phyloP scores from a whole-genome alignment of 495 filamentous ascomycete genomes.

The Aspergillus indologenus region DNA sequence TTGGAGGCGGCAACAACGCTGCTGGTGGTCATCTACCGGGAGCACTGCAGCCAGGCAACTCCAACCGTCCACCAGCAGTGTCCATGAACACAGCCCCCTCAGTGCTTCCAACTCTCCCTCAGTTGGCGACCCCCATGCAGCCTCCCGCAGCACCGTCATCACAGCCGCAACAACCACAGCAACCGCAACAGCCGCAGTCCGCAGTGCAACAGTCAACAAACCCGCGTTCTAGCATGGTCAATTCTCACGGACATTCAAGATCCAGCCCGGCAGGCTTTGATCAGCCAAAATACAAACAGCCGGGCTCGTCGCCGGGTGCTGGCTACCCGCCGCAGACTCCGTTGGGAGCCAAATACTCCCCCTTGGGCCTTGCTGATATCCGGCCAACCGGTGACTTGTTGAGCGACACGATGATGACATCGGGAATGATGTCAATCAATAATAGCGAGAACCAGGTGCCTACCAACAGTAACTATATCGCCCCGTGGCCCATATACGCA shows the following conservation, averaged over 20 bases:
- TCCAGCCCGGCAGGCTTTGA: slow-evolving; percentile 81
- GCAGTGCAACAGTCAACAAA: slow-evolving; percentile 43
- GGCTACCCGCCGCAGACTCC: slow-evolving; percentile 67
- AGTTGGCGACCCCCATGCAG: slow-evolving; percentile 56
- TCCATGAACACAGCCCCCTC: slow-evolving; percentile 70
- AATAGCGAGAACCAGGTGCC: slow-evolving; percentile 51
- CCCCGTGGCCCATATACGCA: slow-evolving; percentile 92
- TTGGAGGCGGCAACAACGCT: slow-evolving; percentile 34
- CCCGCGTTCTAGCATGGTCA: slow-evolving; percentile 63
- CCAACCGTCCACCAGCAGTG: slow-evolving; percentile 60
- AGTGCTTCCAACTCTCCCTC: slow-evolving; percentile 66
- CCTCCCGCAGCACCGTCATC: slow-evolving; percentile 3
- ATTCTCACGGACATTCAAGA: slow-evolving; percentile 69
- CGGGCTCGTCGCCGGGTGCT: slow-evolving; percentile 61
- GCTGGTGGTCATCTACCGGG: slow-evolving; percentile 57
- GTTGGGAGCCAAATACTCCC: slow-evolving; percentile 75
- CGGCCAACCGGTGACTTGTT: slow-evolving; percentile 72
- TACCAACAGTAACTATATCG: slow-evolving; percentile 83
- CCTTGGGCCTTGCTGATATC: slow-evolving; percentile 87
- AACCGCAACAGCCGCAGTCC: slow-evolving; percentile 39
- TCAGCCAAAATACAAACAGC: slow-evolving; percentile 68
- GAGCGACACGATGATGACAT: slow-evolving; percentile 56
- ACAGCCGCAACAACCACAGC: slow-evolving; percentile 44
- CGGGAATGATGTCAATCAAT: slow-evolving; percentile 33
- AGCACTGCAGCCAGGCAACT: slow-evolving; percentile 64